These are phyloP conservation scores for Penicillium salamii DNA, from an alignment of 495 filamentous ascomycete species.

Conservation along the genomic window DNA sequence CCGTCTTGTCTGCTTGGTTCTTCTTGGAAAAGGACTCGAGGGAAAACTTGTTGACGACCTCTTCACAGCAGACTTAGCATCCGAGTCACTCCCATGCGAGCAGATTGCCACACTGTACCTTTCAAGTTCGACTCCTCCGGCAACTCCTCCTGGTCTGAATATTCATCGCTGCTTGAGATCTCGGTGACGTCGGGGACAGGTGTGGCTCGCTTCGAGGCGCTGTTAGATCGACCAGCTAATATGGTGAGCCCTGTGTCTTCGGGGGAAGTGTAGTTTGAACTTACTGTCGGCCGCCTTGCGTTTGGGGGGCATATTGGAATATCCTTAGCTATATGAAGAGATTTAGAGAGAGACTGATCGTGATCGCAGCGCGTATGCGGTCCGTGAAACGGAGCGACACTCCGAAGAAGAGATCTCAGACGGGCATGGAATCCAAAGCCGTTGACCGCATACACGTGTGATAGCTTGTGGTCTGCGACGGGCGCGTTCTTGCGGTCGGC, in stretches of 20 bases:
- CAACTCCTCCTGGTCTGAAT: constrained; percentile 59
- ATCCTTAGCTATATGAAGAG: not conserved
- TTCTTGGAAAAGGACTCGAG: constrained; percentile 50
- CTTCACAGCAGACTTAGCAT: constrained; percentile 30
- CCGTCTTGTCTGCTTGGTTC: constrained; percentile 35
- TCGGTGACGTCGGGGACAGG: constrained; percentile 65
- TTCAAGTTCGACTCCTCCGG: constrained; percentile 42
- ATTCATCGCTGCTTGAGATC: constrained; percentile 67
- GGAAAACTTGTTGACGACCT: constrained; percentile 67
- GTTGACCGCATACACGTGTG: constrained; percentile 15
- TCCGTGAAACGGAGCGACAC: constrained; percentile 16
- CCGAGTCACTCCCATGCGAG: constrained; percentile 24
- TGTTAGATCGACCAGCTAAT: constrained; percentile 54
- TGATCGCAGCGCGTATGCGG: not conserved
- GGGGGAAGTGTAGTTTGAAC: not conserved
- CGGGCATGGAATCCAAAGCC: constrained; percentile 23
- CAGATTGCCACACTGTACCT: constrained; percentile 51
- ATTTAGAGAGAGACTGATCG: not conserved
- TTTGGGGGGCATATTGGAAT: constrained; percentile 64
- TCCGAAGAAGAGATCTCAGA: constrained; percentile 13
- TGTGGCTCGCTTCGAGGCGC: constrained; percentile 62
- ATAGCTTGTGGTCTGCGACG: not conserved
- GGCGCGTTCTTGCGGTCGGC: not conserved
- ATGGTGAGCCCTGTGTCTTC: constrained; percentile 26
- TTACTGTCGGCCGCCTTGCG: constrained; percentile 67